These are phyloP conservation scores for Coemansia umbellata DNA, from an alignment of 192 early-diverging fungal genomes.

Conservation along the genomic window DNA sequence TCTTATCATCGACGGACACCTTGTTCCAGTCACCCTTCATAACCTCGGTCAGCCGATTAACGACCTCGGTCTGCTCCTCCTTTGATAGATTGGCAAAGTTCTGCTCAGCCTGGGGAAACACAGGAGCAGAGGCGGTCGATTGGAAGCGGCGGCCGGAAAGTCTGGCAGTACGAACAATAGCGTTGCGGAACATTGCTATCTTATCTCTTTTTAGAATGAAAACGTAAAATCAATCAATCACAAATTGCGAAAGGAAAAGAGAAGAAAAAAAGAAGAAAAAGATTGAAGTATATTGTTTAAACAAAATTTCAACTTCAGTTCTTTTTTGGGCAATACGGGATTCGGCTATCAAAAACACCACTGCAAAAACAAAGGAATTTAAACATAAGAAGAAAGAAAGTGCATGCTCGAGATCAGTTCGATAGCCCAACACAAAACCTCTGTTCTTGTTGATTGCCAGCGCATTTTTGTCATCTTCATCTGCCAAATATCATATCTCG, in stretches of 20 bases:
- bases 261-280: neutral
- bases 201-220: neutral
- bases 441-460: too few relatives aligned
- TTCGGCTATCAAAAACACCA: neutral
- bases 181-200: conserved; percentile 67
- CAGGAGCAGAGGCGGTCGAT: conserved; percentile 37
- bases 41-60: conserved; percentile 71
- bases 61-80: conserved; percentile 78
- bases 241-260: conserved; percentile 1
- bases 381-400: too few relatives aligned
- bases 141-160: conserved; percentile 65
- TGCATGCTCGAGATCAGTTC: too few relatives aligned
- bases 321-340: neutral
- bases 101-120: conserved; percentile 42
- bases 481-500: too few relatives aligned
- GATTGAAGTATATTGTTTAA: neutral
- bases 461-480: too few relatives aligned
- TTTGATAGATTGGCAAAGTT: conserved; percentile 67
- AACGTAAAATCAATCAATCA: conserved; percentile 4
- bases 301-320: neutral
- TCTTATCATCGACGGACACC: conserved; percentile 90
- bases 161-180: conserved; percentile 51
- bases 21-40: conserved; percentile 97
- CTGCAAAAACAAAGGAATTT: neutral
- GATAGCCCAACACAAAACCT: too few relatives aligned